A percentile compares a stretch with the other conserved stretches of the same genome.
phyloP scores from a whole-genome alignment of 345 rosid species.

The Streptanthus diversifolius region DNA sequence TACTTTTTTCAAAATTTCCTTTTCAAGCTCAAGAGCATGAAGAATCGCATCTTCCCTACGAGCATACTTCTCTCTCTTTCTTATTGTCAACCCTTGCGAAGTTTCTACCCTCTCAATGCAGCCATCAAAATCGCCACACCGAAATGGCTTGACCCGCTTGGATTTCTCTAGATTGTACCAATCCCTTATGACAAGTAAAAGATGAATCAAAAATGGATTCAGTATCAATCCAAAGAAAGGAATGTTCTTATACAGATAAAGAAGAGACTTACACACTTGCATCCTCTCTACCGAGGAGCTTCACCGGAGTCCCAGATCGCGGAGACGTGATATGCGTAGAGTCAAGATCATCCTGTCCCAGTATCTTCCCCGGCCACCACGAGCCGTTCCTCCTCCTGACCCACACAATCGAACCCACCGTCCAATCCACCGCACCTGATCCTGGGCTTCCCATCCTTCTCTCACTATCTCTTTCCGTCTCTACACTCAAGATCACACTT shows the following conservation, averaged over 20 bases:
- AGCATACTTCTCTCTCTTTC: slow-evolving; percentile 98
- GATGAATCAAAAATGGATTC: neutral
- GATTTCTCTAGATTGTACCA: slow-evolving; percentile 99
- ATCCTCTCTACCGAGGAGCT: slow-evolving; percentile 98
- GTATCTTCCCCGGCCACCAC: slow-evolving; percentile 99
- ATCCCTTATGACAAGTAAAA: slow-evolving; percentile 47
- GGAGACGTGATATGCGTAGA: slow-evolving; percentile 78
- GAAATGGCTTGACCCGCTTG: slow-evolving; percentile 93
- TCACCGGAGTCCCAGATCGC: slow-evolving; percentile 94
- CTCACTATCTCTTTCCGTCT: slow-evolving; percentile 7
- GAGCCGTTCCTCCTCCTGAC: slow-evolving; percentile 97
- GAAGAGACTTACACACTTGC: slow-evolving; percentile 88
- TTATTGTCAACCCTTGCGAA: slow-evolving; percentile 64
- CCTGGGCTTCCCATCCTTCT: slow-evolving; percentile 51
- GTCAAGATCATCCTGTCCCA: slow-evolving; percentile 75
- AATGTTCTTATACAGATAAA: neutral
- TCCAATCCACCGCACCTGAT: slow-evolving; percentile 48
- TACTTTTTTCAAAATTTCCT: slow-evolving; percentile 53
- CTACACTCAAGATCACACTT: slow-evolving; percentile 21
- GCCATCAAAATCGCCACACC: slow-evolving; percentile 97
- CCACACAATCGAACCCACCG: slow-evolving; percentile 89
- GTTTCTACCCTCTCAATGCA: slow-evolving; percentile 90
- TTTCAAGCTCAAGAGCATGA: slow-evolving; percentile 98
- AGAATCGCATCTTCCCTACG: slow-evolving; percentile 99
- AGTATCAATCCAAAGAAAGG: neutral